A percentile compares a stretch with the other conserved stretches of the same genome.
Evolutionary conservation across 176 grass and related monocot species (phyloP).

Genomic region (Ampelocalamus luodianensis): DNA sequence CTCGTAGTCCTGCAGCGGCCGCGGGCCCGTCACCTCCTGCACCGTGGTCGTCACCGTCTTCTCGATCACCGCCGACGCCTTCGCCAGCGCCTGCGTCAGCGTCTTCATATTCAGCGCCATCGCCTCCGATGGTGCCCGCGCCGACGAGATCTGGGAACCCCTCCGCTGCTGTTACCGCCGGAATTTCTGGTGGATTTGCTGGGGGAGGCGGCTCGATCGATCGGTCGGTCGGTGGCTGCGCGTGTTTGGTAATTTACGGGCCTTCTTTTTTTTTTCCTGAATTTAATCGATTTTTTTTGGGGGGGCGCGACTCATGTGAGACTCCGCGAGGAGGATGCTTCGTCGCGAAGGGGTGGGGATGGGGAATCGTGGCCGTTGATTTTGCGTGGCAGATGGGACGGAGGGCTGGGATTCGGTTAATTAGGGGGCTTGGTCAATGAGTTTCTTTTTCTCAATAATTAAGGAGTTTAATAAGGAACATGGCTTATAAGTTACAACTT

Average conservation of each 20-base stretch:
- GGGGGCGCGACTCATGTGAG: conserved; percentile 29
- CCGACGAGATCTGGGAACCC: conserved; percentile 56
- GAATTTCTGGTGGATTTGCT: conserved; percentile 31
- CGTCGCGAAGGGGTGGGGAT: conserved; percentile 8
- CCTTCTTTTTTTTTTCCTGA: not conserved
- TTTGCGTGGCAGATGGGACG: not conserved
- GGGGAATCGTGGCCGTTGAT: conserved; percentile 18
- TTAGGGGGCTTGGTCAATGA: not conserved
- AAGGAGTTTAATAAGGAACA: not conserved
- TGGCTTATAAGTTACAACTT: not conserved
- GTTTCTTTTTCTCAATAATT: not conserved
- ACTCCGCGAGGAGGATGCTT: conserved; percentile 34
- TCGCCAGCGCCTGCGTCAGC: conserved; percentile 89
- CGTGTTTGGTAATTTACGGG: conserved; percentile 44
- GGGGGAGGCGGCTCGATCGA: conserved; percentile 32
- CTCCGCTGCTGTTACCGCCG: conserved; percentile 16
- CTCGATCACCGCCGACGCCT: conserved; percentile 96
- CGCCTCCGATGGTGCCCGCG: conserved; percentile 22
- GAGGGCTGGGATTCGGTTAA: conserved; percentile 2
- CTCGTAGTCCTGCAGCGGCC: conserved; percentile 99
- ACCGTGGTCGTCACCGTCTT: conserved; percentile 96
- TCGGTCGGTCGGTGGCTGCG: conserved; percentile 47
- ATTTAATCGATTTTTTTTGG: conserved; percentile 8
- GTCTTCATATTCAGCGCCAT: conserved; percentile 99
- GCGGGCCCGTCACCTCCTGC: conserved; percentile 98